Evolutionary conservation across 495 filamentous ascomycete species (phyloP).

Genomic region (Tetracladium setigerum): DNA sequence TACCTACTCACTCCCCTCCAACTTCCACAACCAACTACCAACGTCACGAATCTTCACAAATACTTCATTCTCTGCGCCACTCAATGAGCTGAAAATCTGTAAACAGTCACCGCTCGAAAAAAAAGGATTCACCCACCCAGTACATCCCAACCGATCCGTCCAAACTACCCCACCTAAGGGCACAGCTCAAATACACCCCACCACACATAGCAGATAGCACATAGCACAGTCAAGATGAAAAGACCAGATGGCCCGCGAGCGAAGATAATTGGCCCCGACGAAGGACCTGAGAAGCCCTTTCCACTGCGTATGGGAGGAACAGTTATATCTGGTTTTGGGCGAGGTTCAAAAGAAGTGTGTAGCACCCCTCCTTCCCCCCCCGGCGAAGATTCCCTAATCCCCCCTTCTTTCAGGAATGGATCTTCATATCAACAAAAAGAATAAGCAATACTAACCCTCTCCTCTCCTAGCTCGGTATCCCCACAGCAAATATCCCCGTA

Average conservation of each 20-base stretch:
- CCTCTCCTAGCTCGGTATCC: slow-evolving; percentile 73
- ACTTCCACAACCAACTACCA: too few species aligned
- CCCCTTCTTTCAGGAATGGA: neutral
- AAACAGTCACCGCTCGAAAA: too few species aligned
- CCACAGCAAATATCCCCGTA: slow-evolving; percentile 92
- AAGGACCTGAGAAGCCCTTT: slow-evolving; percentile 68
- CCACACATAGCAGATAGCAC: too few species aligned
- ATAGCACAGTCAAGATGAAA: neutral
- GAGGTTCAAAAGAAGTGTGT: slow-evolving; percentile 76
- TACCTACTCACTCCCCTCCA: too few species aligned
- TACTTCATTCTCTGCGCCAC: too few species aligned
- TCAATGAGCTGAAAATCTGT: too few species aligned
- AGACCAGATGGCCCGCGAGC: slow-evolving; percentile 36
- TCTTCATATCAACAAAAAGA: neutral
- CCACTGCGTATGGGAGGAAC: slow-evolving; percentile 73
- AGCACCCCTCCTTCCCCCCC: neutral
- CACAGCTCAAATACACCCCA: too few species aligned
- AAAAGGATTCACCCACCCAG: too few species aligned
- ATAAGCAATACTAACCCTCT: slow-evolving; percentile 4
- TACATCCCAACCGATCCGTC: too few species aligned
- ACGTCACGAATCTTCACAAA: too few species aligned
- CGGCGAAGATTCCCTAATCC: neutral
- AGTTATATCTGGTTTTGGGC: slow-evolving; percentile 89
- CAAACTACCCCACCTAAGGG: too few species aligned
- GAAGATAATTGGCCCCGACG: slow-evolving; percentile 56